Evolutionary conservation across 2,329 filamentous ascomycete genomes (phyloP), one percentile per base, ranked within the genome.

Genomic region (Emericellopsis atlantica): DNA sequence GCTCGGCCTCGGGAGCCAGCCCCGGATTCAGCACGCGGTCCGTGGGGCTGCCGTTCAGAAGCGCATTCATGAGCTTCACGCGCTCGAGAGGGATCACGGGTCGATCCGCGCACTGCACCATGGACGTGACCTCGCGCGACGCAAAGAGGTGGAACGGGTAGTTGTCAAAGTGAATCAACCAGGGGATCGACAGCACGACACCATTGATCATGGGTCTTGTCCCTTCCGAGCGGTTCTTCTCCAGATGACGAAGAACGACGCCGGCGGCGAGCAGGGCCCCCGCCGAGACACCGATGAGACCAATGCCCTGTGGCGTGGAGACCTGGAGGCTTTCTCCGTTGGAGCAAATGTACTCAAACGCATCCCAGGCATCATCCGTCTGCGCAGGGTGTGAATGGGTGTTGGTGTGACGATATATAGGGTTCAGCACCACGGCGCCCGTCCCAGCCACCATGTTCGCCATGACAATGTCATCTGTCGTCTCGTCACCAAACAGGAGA

Each of bases 391-490:
- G 72, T 2, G 40, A 46, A 39, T 65, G 51, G 41, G 73, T 64
- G 0, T 70, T 70, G 0, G 70, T 70, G 51, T 74, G 70, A 1
- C 72, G 64, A 48, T 75, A 74, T 42, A 67, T 67, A 14, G 73
- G 56, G 39, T 71, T 70, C 4, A 74, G 44, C 0, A 75, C 67
- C 0, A 65, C 52, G 5, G 65, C 52, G 6, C 54, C 54, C 0
- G 56, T 49, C 1, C 54, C 51, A 18, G 59, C 50, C 0, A 67
- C 66, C 14, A 69, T 57, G 8, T 59, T 59, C 6, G 62, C 53
- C 47, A 69, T 74, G 8, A 53, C 52, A 2, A 61, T 62, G 37
- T 73, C 65, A 47, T 75, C 71, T 4, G 62, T 65, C n/a, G 52
- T 50, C n/a, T 71, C 46, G 0, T 59, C 65, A 2, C 72, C 72